phyloP scores from a whole-genome alignment of 768 basidiomycete species.

The Neoboletus magnificus region DNA sequence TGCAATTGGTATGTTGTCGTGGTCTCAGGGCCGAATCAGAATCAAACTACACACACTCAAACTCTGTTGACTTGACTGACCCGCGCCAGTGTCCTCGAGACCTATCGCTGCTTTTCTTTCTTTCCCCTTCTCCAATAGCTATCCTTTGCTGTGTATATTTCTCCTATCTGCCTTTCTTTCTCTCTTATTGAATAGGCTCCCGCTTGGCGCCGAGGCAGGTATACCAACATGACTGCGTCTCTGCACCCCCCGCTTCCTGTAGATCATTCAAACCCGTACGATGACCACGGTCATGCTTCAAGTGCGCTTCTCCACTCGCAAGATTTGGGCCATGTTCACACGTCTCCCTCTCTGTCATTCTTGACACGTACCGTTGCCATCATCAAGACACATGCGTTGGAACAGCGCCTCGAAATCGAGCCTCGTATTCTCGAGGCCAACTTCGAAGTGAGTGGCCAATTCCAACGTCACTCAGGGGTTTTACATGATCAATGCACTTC shows the following conservation, averaged over 20 bases:
- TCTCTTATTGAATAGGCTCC: neutral
- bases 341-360: conserved; percentile 10
- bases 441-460: conserved; percentile 60
- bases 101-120: conserved; percentile 14
- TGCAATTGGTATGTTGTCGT: conserved; percentile 1
- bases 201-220: conserved; percentile 2
- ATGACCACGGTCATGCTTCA: conserved; percentile 4
- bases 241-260: conserved; percentile 12
- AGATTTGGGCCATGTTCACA: neutral
- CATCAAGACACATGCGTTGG: conserved; percentile 76
- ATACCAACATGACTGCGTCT: conserved; percentile 21
- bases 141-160: conserved; percentile 22
- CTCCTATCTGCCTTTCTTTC: conserved; percentile 1
- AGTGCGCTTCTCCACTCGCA: conserved; percentile 1
- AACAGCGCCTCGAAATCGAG: conserved; percentile 77
- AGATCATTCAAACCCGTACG: conserved; percentile 18
- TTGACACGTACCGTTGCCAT: conserved; percentile 73
- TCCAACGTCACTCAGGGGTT: conserved; percentile 5
- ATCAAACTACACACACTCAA: conserved; percentile 9
- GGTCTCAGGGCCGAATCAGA: conserved; percentile 7
- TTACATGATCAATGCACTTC: neutral
- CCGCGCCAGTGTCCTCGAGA: conserved; percentile 3
- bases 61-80: conserved; percentile 12
- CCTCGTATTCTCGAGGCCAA: conserved; percentile 72
- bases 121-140: conserved; percentile 14